Evolutionary conservation across 2,329 filamentous ascomycete species (phyloP).

Genomic region (Epichloe typhina): DNA sequence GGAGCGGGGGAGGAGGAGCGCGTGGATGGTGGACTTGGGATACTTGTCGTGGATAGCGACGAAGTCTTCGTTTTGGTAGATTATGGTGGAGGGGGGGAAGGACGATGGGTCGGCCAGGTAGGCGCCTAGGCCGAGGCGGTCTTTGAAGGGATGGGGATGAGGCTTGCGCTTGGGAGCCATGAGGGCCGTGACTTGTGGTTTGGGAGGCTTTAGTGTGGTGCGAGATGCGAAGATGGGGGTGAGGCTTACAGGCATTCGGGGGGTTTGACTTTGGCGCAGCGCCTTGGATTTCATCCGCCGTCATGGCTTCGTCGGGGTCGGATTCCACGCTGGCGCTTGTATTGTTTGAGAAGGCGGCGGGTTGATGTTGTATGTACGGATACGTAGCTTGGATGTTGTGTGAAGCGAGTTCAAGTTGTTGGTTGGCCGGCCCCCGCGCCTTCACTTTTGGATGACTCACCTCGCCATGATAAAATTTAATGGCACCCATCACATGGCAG

Average conservation of each 20-base stretch:
- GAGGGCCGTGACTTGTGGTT: slow-evolving; percentile 22
- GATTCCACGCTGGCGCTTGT: slow-evolving; percentile 6
- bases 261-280: slow-evolving; percentile 13
- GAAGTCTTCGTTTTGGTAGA: slow-evolving; percentile 54
- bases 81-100: slow-evolving; percentile 45
- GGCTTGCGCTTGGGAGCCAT: slow-evolving; percentile 24
- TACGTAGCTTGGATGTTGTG: neutral
- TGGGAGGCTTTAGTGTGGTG: neutral
- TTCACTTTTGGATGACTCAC: neutral
- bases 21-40: slow-evolving; percentile 75
- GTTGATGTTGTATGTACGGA: neutral
- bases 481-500: too few relatives aligned
- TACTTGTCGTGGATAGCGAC: slow-evolving; percentile 72
- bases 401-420: neutral
- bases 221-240: neutral
- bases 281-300: slow-evolving; percentile 26
- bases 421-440: neutral
- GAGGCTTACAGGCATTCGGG: slow-evolving; percentile 30
- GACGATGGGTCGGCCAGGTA: slow-evolving; percentile 54
- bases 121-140: slow-evolving; percentile 48
- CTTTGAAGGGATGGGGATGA: slow-evolving; percentile 22
- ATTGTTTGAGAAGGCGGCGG: neutral
- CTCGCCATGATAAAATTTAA: too few relatives aligned
- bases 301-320: slow-evolving; percentile 27
- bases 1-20: slow-evolving; percentile 75